These are phyloP conservation scores for Xerocomus brunneocitrinus DNA, from an alignment of 768 basidiomycete genomes.

Conservation along the genomic window DNA sequence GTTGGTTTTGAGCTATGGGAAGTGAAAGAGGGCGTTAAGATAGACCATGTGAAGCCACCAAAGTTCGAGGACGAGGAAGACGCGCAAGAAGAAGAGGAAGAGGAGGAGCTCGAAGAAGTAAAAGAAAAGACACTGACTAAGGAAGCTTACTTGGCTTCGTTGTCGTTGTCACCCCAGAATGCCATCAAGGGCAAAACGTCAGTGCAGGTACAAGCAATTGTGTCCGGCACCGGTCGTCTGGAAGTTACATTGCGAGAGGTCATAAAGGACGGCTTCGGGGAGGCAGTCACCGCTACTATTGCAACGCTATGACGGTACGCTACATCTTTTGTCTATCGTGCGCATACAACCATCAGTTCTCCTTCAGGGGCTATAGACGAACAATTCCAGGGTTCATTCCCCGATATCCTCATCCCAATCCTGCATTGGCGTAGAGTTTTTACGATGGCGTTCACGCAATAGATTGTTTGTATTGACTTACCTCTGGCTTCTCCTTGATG, in stretches of 20 bases:
- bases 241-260: slow-evolving; percentile 38
- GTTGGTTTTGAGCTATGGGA: slow-evolving; percentile 78
- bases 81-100: slow-evolving; percentile 47
- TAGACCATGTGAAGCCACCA: slow-evolving; percentile 52
- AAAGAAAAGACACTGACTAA: slow-evolving; percentile 60
- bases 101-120: slow-evolving; percentile 60
- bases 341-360: not conserved
- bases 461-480: slow-evolving; percentile 20
- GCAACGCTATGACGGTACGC: slow-evolving; percentile 18
- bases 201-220: slow-evolving; percentile 43
- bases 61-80: slow-evolving; percentile 43
- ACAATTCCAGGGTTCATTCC: slow-evolving; percentile 23
- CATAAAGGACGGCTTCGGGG: slow-evolving; percentile 31
- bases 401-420: slow-evolving; percentile 65
- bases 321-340: not conserved
- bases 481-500: slow-evolving; percentile 52
- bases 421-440: slow-evolving; percentile 25
- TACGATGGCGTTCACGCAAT: slow-evolving; percentile 6
- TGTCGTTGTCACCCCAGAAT: slow-evolving; percentile 34
- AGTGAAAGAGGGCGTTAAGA: slow-evolving; percentile 59
- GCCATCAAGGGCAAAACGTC: slow-evolving; percentile 45
- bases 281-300: slow-evolving; percentile 29
- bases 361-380: slow-evolving; percentile 8
- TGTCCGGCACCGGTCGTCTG: slow-evolving; percentile 33
- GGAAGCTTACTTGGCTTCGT: slow-evolving; percentile 41